Evolutionary conservation across 768 basidiomycete genomes (phyloP).

Genomic region (Boletales sp.): DNA sequence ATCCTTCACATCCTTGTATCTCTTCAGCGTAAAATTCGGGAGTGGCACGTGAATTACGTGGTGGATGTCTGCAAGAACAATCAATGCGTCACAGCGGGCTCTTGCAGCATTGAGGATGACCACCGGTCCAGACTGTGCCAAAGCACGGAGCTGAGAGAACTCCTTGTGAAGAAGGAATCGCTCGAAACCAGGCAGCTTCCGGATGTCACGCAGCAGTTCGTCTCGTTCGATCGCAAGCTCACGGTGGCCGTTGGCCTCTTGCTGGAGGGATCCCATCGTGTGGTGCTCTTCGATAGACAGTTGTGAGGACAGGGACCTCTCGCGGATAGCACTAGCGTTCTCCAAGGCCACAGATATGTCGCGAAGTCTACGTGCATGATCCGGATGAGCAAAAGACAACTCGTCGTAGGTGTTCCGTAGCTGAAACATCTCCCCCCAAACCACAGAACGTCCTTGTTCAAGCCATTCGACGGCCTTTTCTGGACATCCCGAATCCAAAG

Average conservation of each 20-base stretch:
- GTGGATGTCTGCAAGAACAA: background rate
- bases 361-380: background rate
- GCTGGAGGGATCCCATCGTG: background rate
- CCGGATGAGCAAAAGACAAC: too few species aligned
- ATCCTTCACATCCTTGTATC: background rate
- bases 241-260: background rate
- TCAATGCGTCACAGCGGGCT: background rate
- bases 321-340: background rate
- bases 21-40: background rate
- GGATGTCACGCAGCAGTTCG: background rate
- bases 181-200: background rate
- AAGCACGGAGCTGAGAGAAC: too few species aligned
- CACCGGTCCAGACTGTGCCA: background rate
- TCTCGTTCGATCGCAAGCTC: background rate
- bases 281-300: too few species aligned
- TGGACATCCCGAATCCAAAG: too few species aligned
- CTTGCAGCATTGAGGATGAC: slow-evolving; percentile 1
- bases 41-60: background rate
- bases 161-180: background rate
- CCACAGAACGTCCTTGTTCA: too few species aligned
- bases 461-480: too few species aligned
- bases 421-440: too few species aligned
- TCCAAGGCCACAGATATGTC: background rate
- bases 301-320: background rate
- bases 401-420: too few species aligned